Percentiles rank a stretch among this genome's conserved stretches.
Conservation (phyloP, 495 filamentous ascomycete genomes). For the Xylona heveae region DNA sequence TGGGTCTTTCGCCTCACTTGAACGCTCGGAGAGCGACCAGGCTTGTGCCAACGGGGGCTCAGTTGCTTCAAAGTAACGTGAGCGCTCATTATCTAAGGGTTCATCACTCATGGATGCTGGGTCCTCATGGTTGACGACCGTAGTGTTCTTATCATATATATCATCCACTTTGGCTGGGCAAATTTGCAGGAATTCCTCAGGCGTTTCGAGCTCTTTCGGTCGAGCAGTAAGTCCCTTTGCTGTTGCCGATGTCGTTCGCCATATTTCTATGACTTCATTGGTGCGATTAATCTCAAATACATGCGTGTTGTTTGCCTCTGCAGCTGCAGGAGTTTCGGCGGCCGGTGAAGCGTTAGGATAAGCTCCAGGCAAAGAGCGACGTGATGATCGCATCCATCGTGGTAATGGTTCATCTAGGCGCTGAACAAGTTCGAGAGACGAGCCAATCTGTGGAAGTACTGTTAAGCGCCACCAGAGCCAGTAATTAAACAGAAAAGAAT, state of each 20-base stretch:
- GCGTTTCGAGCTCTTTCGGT: too few species aligned
- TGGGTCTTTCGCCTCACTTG: not conserved
- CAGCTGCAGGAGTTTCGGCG: not conserved
- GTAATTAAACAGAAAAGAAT: not conserved
- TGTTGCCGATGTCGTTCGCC: too few species aligned
- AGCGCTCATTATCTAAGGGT: too few species aligned
- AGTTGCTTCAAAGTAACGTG: not conserved
- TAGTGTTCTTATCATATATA: not conserved
- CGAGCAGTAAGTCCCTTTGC: too few species aligned
- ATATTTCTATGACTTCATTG: conserved; percentile 2
- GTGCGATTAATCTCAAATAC: conserved; percentile 1
- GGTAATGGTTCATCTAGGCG: conserved; percentile 23
- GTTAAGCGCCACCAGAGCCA: too few species aligned
- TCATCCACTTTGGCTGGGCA: too few species aligned
- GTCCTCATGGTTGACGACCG: too few species aligned
- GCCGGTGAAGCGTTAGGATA: not conserved
- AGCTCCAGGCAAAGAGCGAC: not conserved
- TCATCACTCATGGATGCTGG: too few species aligned
- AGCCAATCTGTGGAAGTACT: conserved; percentile 22
- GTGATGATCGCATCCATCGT: not conserved
- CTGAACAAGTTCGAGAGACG: conserved; percentile 26
- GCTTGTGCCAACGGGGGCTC: not conserved
- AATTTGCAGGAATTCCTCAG: too few species aligned
- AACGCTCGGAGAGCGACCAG: not conserved
- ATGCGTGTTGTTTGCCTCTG: not conserved